Evolutionary conservation across 495 filamentous ascomycete genomes (phyloP), one percentile per base, ranked within the genome.

Genomic region (Penicillium coprophilum): DNA sequence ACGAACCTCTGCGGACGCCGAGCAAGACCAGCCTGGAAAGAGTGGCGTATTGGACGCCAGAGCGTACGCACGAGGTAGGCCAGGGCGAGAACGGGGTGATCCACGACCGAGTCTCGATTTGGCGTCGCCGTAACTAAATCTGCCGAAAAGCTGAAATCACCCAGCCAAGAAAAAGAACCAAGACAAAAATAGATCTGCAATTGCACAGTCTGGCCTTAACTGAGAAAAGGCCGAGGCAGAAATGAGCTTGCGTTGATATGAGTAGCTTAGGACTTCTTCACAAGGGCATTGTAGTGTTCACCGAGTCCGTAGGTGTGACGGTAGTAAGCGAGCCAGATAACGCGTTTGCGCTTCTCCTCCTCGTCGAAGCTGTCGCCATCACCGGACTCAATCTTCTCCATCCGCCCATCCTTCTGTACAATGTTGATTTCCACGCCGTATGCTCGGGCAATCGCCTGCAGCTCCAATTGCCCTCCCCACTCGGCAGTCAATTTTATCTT

Each of bases 221-320:
- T 13, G 6, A n/a, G n/a, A 24, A 46, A 43, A 19, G 19, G 41
- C 32, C 20, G 19, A 53, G 48, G 8, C 30, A 45, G 11, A 53
- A 58, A 53, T 46, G 50, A 46, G 15, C 31, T 58, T 31, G 30
- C 46, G 24, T 46, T 21, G 49, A 13, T 21, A 40, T 23, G 28
- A 32, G 21, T 50, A 40, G 9, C 31, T 61, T 59, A 68, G 5
- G 57, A 45, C 28, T 63, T 53, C 56, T 70, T 72, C 34, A 63
- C 57, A 30, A 98, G 74, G 21, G 92, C 96, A 66, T 97, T 98
- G 74, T 97, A 98, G 75, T 98, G 94, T 78, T 97, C 93, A 12
- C 94, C 94, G 17, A 97, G 75, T 2, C 92, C 92, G 75, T 91
- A 97, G 50, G 86, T 85, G 75, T 97, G 92, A 57, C 88, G 78